Evolutionary conservation across 208 protist species (phyloP), one percentile per base, ranked within the genome.

Genomic region (Trypanosoma avium): DNA sequence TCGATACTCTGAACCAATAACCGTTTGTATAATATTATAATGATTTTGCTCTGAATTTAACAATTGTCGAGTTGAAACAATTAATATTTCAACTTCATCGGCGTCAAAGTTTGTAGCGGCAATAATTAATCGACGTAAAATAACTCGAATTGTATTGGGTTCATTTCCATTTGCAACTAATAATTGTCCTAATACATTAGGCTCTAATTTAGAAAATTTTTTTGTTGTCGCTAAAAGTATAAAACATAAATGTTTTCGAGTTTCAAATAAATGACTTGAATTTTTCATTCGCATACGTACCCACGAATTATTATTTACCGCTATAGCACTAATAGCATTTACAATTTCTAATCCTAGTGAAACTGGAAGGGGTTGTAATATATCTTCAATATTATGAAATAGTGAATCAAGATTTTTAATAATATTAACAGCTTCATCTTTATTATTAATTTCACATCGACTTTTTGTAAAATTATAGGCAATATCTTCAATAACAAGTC

Each of bases 251-350:
- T 63, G 70, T 57, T 90, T 83, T 36, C 90, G 85, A 10, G 76
- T 90, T 21, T 88, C 77, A 67, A 96, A 93, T 42, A 96, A 71
- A 43, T 71, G 71, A 52, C 72, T 88, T 47, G 63, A 73, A 48
- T 84, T 88, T 75, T 94, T 96, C 90, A 96, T 96, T 21, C 72
- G 73, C 59, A 77, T 83, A 4, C 90, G 83, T 50, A 94, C 85
- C 82, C 79, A 86, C 40, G 88, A 83, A 77, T 83, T 90, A 73
- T 90, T 96, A 36, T 83, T 85, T 22, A 96, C 87, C 21, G 90
- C 89, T 60, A 96, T 90, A 42, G 77, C 75, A 38, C 77, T 93
- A 62, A 96, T 92, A 26, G 80, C 71, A 55, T 76, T 75, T 21
- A 94, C 84, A 26, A 96, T 84, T 21, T 87, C 82, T 15, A 89